Conservation (phyloP, 1,284 basidiomycete species). For the Apiotrichum sp. region DNA sequence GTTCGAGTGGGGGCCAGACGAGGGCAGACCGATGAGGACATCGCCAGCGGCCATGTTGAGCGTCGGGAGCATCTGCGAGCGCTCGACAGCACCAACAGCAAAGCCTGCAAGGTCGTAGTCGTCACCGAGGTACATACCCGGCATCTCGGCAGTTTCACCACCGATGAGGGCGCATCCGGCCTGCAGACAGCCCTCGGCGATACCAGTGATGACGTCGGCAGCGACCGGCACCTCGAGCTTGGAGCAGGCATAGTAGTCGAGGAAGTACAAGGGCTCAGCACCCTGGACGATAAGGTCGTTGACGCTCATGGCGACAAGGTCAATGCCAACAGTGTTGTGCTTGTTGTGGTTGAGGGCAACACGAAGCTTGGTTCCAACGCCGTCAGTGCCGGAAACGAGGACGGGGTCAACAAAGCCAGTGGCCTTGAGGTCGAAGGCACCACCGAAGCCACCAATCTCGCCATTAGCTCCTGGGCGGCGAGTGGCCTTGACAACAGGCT, state of each 20-base stretch:
- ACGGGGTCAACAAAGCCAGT: slow-evolving; percentile 82
- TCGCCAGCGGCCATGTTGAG: slow-evolving; percentile 74
- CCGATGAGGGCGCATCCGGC: slow-evolving; percentile 90
- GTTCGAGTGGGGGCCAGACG: slow-evolving; percentile 95
- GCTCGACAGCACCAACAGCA: slow-evolving; percentile 93
- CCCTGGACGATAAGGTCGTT: slow-evolving; percentile 98
- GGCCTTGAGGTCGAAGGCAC: slow-evolving; percentile 91
- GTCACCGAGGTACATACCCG: slow-evolving; percentile 87
- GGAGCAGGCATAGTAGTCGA: slow-evolving; percentile 96
- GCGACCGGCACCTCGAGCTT: slow-evolving; percentile 79
- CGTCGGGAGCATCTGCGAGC: slow-evolving; percentile 67
- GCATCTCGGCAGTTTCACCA: slow-evolving; percentile 99
- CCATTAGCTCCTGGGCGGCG: slow-evolving; percentile 82
- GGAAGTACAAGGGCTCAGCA: slow-evolving; percentile 93
- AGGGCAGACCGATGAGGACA: slow-evolving; percentile 77
- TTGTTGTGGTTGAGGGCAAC: slow-evolving; percentile 80
- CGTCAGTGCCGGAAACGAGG: slow-evolving; percentile 93
- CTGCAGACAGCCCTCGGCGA: slow-evolving; percentile 73
- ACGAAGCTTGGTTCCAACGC: slow-evolving; percentile 92
- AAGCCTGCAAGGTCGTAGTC: slow-evolving; percentile 99
- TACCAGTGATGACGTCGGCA: slow-evolving; percentile 79
- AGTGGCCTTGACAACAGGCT: slow-evolving; percentile 86
- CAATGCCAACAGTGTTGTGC: slow-evolving; percentile 89
- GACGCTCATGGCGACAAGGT: slow-evolving; percentile 98
- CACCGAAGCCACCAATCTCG: slow-evolving; percentile 93